Percentiles rank a stretch among this genome's conserved stretches.
Conservation (phyloP, 78 protist genomes). For the Goniomonas avonlea region DNA sequence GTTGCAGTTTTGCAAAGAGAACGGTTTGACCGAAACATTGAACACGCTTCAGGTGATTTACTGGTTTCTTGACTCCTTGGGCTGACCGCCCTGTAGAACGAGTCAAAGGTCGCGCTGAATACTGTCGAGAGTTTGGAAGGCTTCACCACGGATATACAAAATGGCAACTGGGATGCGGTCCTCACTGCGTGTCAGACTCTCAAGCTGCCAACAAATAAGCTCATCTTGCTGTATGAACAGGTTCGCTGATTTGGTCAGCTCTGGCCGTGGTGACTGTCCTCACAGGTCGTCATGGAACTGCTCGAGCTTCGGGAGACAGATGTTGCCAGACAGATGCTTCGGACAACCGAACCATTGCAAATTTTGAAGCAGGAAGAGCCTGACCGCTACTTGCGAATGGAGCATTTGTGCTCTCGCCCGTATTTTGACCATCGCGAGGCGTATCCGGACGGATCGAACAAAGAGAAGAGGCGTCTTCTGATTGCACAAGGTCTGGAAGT, state of each 20-base stretch:
- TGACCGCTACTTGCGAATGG: conserved; percentile 7
- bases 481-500: neutral
- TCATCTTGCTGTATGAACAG: conserved; percentile 16
- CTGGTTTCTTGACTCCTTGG: neutral
- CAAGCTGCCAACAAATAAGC: conserved; percentile 1
- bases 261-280: neutral
- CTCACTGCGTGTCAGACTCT: neutral
- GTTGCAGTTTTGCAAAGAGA: conserved; percentile 43
- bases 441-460: neutral
- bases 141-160: neutral
- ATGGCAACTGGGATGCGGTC: conserved; percentile 28
- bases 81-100: neutral
- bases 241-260: neutral
- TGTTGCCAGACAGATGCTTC: neutral
- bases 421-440: neutral
- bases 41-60: neutral
- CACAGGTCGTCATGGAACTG: conserved; percentile 7
- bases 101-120: conserved; percentile 3
- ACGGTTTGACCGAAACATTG: conserved; percentile 7
- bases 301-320: conserved; percentile 16
- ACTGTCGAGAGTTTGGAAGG: conserved; percentile 17
- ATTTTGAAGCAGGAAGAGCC: conserved; percentile 19
- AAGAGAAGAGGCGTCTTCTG: neutral
- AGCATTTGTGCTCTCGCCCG: conserved; percentile 2
- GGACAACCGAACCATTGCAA: neutral